A percentile compares a stretch with the other conserved stretches of the same genome.
Conservation (phyloP, 2,329 filamentous ascomycete species). For the Aspergillus oerlinghausenensis region DNA sequence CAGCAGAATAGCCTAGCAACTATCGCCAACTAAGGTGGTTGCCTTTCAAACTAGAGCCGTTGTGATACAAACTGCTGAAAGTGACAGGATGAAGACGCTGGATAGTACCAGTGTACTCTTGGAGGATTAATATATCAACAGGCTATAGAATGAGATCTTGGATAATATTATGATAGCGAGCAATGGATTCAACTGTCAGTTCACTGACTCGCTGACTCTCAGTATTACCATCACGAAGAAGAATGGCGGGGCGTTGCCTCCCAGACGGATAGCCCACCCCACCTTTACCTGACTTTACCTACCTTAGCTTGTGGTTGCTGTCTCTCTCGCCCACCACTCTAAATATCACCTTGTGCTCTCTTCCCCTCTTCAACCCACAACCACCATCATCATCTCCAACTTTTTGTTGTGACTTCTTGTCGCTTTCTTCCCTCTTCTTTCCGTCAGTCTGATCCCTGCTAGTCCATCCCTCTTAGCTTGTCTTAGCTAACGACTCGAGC, state of each 20-base stretch:
- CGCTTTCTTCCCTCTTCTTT: neutral
- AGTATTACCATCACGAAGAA: neutral
- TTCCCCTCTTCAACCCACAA: neutral
- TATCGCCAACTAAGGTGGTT: neutral
- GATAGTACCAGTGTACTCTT: no score
- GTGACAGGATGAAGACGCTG: neutral
- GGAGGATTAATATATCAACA: neutral
- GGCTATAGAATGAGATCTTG: neutral
- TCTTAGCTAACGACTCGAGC: neutral
- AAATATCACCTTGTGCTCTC: slow-evolving; percentile 6
- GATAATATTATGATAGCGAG: neutral
- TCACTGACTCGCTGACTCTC: neutral
- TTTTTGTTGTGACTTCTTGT: slow-evolving; percentile 4
- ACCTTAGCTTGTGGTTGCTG: slow-evolving; percentile 7
- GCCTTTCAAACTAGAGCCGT: neutral
- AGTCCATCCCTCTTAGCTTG: neutral
- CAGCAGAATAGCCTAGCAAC: neutral
- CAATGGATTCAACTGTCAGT: neutral
- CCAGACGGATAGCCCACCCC: neutral
- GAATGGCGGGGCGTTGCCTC: neutral
- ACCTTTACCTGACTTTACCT: neutral
- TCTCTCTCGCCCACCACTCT: slow-evolving; percentile 9
- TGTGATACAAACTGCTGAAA: neutral
- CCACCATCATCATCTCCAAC: slow-evolving; percentile 3
- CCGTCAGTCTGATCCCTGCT: neutral